Base-by-base conservation (phyloP, 1,284 basidiomycete species). In the Rhizoctonia solani region DNA sequence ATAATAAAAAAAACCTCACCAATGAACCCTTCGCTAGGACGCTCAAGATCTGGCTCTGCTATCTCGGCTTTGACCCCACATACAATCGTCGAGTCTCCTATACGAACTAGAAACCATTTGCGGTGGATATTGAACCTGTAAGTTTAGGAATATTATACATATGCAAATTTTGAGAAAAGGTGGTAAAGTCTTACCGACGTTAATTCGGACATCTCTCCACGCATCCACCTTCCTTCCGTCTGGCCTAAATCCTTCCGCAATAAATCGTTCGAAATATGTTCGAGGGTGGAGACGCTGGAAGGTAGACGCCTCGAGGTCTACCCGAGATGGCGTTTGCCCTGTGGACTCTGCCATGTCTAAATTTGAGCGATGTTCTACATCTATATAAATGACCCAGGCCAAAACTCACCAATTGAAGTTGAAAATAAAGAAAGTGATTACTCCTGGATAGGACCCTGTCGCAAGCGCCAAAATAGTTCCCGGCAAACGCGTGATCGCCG, bases 61-160 rank as follows among this genome's bases (percentile, higher is more conserved):
- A 95, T 89, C 78, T 98, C 93, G n/a, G 92, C 93, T 75, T 96
- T 96, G 72, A 98, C 85, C 1, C 95, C 95, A 74, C 94, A 96
- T 0, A 97, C 89, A 32, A 98, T 82, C 0, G 92, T 95, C 11
- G 95, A 96, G 66, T 92, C 85, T 25, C 95, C 95, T 69, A 96
- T 76, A n/a, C 92, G 82, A 11, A 97, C 91, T 29, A 98, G 85
- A 0, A 96, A 0, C 94, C 93, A 72, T 95, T 83, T 0, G 95
- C 93, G 0, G 94, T 96, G 0, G 89, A 88, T 77, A 98, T 90
- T 0, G 93, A 95, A 63, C 91, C 92, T 87, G 66, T 13, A 37
- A 5, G 54, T 8, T 16, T 21, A 8, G 27, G n/a, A n/a, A 25
- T 4, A 39, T 44, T 14, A 6, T 34, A 21, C 14, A 61, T 52